Evolutionary conservation across 1,139 yeast genomes (phyloP), one percentile per base, ranked within the genome.

Genomic region (Pichia inconspicua): DNA sequence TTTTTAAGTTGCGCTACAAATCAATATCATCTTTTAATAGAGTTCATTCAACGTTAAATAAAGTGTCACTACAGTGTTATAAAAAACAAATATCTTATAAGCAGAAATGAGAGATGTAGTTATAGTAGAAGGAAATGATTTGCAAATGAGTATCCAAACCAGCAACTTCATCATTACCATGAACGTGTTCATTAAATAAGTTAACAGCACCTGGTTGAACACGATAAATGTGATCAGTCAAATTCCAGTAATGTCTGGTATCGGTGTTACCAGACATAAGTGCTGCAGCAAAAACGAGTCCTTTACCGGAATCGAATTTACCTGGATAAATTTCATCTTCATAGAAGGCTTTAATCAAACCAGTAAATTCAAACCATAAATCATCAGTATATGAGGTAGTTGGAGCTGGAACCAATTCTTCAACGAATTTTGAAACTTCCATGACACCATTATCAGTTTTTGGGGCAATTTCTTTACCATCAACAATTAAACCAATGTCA

Each of bases 241-340:
- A 71, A 45, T 71, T 66, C 90, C 94, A 85, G 67, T 84, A 87
- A 62, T 78, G 76, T 61, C 78, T 76, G 9, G 96, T 87, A 63
- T 88, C 96, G 2, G 96, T 88, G 65, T 87, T 88, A 32, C 86
- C 96, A 6, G 86, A 74, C 78, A 84, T 77, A 45, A 85, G 61
- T 19, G 77, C 70, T 11, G 95, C 94, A 2, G 89, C 69, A 25
- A 79, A 69, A 46, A 84, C 70, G 32, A 81, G 66, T 27, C 78
- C 71, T 40, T 70, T 53, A 53, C 73, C 75, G 10, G 17, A 27
- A 48, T 66, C 27, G 39, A 74, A 70, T 66, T 72, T 31, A 66
- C 66, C 70, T 1, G 74, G 73, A 51, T 58, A 66, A 15, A 70
- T 58, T 39, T 54, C 58, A 30, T 75, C 77, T 57, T 76, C 81